Conservation (phyloP, 306 rosid genomes). For the Prosopis cineraria region DNA sequence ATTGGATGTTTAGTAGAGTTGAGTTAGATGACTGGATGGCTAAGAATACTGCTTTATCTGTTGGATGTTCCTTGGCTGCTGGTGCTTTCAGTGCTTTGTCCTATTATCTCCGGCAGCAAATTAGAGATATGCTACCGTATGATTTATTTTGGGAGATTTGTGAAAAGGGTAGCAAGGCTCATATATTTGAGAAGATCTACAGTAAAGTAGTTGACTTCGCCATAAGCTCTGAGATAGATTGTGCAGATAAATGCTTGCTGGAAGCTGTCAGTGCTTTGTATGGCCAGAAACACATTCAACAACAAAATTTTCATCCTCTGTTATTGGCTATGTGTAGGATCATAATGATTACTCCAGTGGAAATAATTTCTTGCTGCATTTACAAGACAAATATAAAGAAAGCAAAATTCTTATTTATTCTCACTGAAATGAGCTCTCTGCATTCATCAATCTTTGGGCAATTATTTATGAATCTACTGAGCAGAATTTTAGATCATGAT, state of each 20-base stretch:
- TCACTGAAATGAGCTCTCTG: slow-evolving; percentile 66
- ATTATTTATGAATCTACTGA: slow-evolving; percentile 51
- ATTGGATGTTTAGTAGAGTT: slow-evolving; percentile 67
- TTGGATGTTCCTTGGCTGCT: slow-evolving; percentile 73
- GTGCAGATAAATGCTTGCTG: slow-evolving; percentile 68
- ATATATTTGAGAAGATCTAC: slow-evolving; percentile 69
- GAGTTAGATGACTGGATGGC: slow-evolving; percentile 42
- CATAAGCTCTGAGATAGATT: slow-evolving; percentile 48
- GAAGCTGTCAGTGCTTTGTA: slow-evolving; percentile 63
- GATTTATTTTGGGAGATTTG: slow-evolving; percentile 65
- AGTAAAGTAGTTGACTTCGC: slow-evolving; percentile 47
- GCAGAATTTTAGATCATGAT: slow-evolving; percentile 41
- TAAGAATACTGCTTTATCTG: slow-evolving; percentile 48
- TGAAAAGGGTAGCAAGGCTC: slow-evolving; percentile 35
- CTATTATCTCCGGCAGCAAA: slow-evolving; percentile 57
- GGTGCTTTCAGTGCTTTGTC: slow-evolving; percentile 69
- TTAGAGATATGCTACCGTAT: slow-evolving; percentile 48
- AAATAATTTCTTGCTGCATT: slow-evolving; percentile 59
- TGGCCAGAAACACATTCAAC: slow-evolving; percentile 51
- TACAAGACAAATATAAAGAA: slow-evolving; percentile 47
- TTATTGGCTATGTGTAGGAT: slow-evolving; percentile 56
- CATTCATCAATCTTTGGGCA: slow-evolving; percentile 80
- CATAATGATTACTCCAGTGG: slow-evolving; percentile 59
- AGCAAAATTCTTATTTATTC: slow-evolving; percentile 69
- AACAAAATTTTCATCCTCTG: slow-evolving; percentile 57